Evolutionary conservation across 345 rosid genomes (phyloP).

Genomic region (Abelmoschus esculentus): DNA sequence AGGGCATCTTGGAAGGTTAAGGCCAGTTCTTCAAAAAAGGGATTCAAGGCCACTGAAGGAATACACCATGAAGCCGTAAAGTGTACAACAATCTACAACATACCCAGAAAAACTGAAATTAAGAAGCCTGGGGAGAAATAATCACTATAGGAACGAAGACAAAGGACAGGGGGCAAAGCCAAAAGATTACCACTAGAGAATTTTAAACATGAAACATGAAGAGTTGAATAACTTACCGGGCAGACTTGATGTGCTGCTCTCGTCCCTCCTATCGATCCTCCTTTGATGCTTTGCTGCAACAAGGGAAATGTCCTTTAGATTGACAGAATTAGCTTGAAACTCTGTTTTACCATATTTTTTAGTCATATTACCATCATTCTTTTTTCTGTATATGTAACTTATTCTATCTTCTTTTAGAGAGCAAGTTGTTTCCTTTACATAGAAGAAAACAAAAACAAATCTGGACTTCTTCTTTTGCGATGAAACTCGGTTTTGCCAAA

Average conservation of each 20-base stretch:
- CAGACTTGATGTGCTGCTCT: conserved; percentile 36
- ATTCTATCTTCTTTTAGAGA: neutral
- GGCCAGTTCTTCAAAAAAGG: conserved; percentile 63
- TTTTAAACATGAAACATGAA: neutral
- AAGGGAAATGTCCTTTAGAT: neutral
- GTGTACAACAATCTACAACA: conserved; percentile 65
- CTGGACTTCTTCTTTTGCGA: neutral
- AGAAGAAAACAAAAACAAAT: neutral
- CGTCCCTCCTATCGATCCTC: conserved; percentile 19
- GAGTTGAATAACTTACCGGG: conserved; percentile 42
- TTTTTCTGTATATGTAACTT: neutral
- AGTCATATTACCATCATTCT: too few species aligned
- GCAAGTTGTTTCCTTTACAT: neutral
- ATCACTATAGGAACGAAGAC: too few species aligned
- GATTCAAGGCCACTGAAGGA: conserved; percentile 86
- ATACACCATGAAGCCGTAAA: conserved; percentile 89
- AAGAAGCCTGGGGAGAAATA: neutral
- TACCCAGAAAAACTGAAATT: conserved; percentile 2
- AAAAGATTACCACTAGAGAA: neutral
- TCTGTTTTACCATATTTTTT: neutral
- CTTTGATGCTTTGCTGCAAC: neutral
- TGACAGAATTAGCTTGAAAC: too few species aligned
- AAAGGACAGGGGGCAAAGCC: neutral
- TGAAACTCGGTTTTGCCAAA: too few species aligned
- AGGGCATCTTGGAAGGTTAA: conserved; percentile 47